Conservation (phyloP, 176 grass and related monocot genomes). For the Aegilops longissima region DNA sequence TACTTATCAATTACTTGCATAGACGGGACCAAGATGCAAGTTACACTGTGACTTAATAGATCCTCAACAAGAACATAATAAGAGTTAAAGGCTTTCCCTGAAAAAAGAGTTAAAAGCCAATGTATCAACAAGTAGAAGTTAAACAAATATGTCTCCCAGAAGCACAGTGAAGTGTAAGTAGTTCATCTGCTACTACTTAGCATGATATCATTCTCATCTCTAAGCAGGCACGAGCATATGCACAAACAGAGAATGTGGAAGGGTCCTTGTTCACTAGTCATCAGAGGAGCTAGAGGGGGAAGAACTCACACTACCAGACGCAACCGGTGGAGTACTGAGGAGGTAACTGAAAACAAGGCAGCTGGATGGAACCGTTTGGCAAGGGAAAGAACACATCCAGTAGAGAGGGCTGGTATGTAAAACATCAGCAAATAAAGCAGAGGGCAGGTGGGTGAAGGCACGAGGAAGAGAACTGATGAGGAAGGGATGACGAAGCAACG, state of each 20-base stretch:
- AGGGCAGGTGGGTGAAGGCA: too few species aligned
- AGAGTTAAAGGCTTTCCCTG: too few species aligned
- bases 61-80: background rate
- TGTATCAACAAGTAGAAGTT: background rate
- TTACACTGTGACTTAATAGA: background rate
- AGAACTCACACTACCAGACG: background rate
- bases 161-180: background rate
- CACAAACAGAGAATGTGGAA: too few species aligned
- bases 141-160: background rate
- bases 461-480: too few species aligned
- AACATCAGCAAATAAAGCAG: background rate
- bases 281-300: background rate
- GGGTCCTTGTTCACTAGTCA: background rate
- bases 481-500: too few species aligned
- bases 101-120: background rate
- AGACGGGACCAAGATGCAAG: background rate
- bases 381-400: background rate
- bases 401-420: too few species aligned
- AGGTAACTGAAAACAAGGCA: background rate
- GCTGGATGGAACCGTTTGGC: background rate
- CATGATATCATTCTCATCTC: background rate
- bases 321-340: background rate
- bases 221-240: background rate
- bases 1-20: background rate
- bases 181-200: background rate